Conservation (phyloP, 2,329 filamentous ascomycete species). For the Amauroascus niger region DNA sequence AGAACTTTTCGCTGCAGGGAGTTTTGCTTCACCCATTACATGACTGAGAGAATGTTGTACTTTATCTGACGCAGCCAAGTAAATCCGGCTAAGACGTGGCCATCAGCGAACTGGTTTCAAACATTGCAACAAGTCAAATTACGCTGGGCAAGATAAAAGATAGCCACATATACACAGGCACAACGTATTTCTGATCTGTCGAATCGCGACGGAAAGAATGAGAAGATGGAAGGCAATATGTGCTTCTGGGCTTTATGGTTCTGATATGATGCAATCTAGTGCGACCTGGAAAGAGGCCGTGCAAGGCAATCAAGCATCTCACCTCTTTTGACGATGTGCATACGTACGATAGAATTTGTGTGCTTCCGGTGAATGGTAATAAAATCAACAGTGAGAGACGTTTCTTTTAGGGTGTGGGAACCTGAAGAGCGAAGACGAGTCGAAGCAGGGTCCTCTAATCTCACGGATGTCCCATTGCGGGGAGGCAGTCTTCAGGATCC, state of each 20-base stretch:
- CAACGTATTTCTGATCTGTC: background rate
- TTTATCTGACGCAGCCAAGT: background rate
- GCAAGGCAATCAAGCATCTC: background rate
- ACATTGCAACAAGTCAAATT: background rate
- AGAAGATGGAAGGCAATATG: background rate
- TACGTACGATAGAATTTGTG: background rate
- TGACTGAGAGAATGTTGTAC: conserved; percentile 7
- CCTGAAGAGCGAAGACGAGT: background rate
- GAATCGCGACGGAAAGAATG: background rate
- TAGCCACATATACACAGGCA: background rate
- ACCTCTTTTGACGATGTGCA: background rate
- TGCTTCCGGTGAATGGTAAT: background rate
- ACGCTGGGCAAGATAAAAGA: background rate
- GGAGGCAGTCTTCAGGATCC: background rate
- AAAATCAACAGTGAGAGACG: background rate
- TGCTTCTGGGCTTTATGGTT: background rate
- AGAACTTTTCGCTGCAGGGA: conserved; percentile 2
- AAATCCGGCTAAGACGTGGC: background rate
- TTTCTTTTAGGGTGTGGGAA: background rate
- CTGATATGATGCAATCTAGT: background rate
- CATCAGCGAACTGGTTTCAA: too few relatives aligned
- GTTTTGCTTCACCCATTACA: conserved; percentile 14
- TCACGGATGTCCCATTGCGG: background rate
- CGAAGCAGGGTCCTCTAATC: background rate
- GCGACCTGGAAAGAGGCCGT: background rate